Evolutionary conservation across 192 early-diverging fungal species (phyloP).

Genomic region (Coemansia sp.): DNA sequence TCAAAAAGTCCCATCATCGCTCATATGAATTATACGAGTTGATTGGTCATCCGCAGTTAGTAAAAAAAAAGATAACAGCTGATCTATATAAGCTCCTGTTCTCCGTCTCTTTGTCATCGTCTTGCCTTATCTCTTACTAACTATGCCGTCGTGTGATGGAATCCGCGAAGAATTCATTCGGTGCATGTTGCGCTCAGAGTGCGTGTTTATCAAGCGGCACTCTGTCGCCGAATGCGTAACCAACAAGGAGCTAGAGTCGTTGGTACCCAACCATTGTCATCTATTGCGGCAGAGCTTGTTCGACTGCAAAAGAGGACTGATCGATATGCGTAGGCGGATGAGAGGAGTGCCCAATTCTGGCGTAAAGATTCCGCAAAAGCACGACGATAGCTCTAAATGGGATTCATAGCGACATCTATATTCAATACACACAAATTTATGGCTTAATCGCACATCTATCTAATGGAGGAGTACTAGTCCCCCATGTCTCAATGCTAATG

Average conservation of each 20-base stretch:
- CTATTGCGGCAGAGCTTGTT: slow-evolving; percentile 45
- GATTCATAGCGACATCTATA: slow-evolving; percentile 9
- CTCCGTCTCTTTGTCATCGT: background rate
- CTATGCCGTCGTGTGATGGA: slow-evolving; percentile 51
- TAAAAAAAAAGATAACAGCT: background rate
- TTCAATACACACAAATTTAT: background rate
- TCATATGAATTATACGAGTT: background rate
- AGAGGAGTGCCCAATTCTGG: slow-evolving; percentile 43
- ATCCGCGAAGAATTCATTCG: slow-evolving; percentile 51
- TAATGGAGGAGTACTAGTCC: slow-evolving; percentile 31
- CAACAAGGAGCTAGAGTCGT: slow-evolving; percentile 33
- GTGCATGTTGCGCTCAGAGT: slow-evolving; percentile 49
- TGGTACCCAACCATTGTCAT: slow-evolving; percentile 40
- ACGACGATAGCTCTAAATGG: slow-evolving; percentile 45
- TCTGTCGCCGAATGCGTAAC: slow-evolving; percentile 43
- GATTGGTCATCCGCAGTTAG: slow-evolving; percentile 1
- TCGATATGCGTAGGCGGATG: slow-evolving; percentile 53
- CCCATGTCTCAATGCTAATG: slow-evolving; percentile 63
- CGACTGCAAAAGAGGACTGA: slow-evolving; percentile 52
- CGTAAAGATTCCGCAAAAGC: slow-evolving; percentile 13
- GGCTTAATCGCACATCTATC: slow-evolving; percentile 29
- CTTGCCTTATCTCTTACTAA: slow-evolving; percentile 4
- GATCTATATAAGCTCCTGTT: background rate
- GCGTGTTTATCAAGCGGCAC: slow-evolving; percentile 46
- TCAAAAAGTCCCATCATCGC: background rate